Evolutionary conservation across 2,329 filamentous ascomycete genomes (phyloP), one percentile per base, ranked within the genome.

Genomic region (Ceratocystis smalleyi): DNA sequence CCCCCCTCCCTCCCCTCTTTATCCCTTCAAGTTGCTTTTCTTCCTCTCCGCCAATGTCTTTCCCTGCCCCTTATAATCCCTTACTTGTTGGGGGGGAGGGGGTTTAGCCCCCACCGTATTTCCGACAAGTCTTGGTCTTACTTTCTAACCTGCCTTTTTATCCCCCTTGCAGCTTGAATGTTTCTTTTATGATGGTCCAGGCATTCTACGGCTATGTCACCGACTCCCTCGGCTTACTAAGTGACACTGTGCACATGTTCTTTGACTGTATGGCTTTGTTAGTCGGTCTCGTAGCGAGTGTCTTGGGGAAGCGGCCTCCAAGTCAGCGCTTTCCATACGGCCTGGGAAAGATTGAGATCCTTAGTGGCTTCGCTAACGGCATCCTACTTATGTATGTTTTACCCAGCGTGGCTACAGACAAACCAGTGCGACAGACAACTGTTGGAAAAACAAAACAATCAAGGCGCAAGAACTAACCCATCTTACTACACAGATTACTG

Each of bases 221-320:
- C 2, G 91, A 95, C 69, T 99, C 94, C 0, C 78, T 99, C 4
- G 94, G 94, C 2, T 80, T 99, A n/a, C 82, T 99, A 19, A 96
- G 91, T 69, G 94, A 99, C 74, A 97, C 91, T 71, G 94, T 99
- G 68, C 94, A 99, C 75, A 99, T 99, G 94, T 92, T 99, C 71
- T 97, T 99, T 70, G 94, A 99, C 75, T 99, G 94, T 69, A 85
- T 96, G 43, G 94, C 92, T 22, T 81, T 99, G 32, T 83, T 89
- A 1, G 91, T 99, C 43, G 94, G 94, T 10, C 79, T 99, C 8
- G 87, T 92, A 69, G 94, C 94, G 32, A 87, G 92, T 1, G 91
- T 99, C 5, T 89, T 96, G 78, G 94, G 89, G 75, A 97, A 97
- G 75, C 96, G 94, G 91, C 91, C 91, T 1, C 88, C 91, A 0